Evolutionary conservation across 148 eudicot genomes (phyloP).

Genomic region (Rhododendron molle): DNA sequence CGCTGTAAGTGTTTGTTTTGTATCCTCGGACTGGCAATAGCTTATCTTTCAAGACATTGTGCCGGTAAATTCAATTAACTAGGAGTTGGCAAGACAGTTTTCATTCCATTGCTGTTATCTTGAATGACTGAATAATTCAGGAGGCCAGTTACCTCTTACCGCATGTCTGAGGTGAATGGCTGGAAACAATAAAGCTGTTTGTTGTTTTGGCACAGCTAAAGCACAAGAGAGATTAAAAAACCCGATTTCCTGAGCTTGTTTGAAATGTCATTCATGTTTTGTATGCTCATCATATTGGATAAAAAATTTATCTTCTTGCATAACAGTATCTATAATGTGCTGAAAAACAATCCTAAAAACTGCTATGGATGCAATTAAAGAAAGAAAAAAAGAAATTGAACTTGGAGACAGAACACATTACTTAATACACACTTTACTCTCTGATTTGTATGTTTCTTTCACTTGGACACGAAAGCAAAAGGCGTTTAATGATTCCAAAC

Average conservation of each 20-base stretch:
- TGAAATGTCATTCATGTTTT: background rate
- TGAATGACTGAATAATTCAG: background rate
- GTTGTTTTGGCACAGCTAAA: background rate
- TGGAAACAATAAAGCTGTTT: background rate
- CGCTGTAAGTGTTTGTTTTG: conserved; percentile 53
- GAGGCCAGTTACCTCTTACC: background rate
- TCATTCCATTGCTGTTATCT: background rate
- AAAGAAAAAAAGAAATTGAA: background rate
- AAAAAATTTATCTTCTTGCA: background rate
- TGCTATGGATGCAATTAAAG: too few relatives aligned
- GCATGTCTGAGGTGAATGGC: conserved; percentile 4
- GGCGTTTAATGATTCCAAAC: background rate
- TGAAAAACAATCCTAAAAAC: background rate
- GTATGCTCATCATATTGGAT: background rate
- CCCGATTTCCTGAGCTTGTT: background rate
- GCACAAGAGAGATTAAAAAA: background rate
- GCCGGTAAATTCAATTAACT: background rate
- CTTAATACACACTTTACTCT: background rate
- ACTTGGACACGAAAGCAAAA: background rate
- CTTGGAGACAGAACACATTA: background rate
- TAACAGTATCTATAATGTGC: background rate
- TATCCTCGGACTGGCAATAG: background rate
- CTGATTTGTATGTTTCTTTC: background rate
- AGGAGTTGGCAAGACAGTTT: background rate
- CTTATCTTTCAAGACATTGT: background rate